Evolutionary conservation across 441 rosid genomes (phyloP).

Genomic region (Hypseocharis bilobata): DNA sequence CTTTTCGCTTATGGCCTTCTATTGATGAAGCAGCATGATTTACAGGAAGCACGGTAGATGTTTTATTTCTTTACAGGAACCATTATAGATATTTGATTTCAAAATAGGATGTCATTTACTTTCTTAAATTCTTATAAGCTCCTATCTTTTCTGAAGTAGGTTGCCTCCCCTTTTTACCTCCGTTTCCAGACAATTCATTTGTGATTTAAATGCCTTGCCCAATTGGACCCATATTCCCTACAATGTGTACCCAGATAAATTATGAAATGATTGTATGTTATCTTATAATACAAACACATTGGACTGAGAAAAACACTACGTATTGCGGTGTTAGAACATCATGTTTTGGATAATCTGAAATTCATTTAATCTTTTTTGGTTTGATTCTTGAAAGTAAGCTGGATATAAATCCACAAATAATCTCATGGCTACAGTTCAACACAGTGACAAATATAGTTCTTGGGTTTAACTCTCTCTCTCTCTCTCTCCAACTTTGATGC

Average conservation of each 20-base stretch:
- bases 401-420: too few relatives aligned
- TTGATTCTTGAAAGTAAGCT: neutral
- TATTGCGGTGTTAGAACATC: too few relatives aligned
- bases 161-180: neutral
- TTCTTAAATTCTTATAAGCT: neutral
- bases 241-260: neutral
- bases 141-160: neutral
- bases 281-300: neutral
- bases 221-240: neutral
- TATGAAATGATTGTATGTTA: neutral
- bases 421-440: neutral
- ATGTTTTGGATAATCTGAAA: neutral
- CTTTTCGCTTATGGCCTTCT: slow-evolving; percentile 86
- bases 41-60: slow-evolving; percentile 76
- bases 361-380: neutral
- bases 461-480: slow-evolving; percentile 10
- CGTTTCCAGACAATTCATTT: neutral
- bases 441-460: neutral
- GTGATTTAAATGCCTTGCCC: neutral
- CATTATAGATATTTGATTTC: neutral
- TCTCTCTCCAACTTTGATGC: slow-evolving; percentile 26
- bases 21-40: slow-evolving; percentile 85
- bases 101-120: too few relatives aligned
- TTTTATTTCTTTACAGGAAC: slow-evolving; percentile 12
- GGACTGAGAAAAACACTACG: neutral